Conservation (phyloP, 805 yeast genomes). For the Hanseniaspora hatyaiensis region DNA sequence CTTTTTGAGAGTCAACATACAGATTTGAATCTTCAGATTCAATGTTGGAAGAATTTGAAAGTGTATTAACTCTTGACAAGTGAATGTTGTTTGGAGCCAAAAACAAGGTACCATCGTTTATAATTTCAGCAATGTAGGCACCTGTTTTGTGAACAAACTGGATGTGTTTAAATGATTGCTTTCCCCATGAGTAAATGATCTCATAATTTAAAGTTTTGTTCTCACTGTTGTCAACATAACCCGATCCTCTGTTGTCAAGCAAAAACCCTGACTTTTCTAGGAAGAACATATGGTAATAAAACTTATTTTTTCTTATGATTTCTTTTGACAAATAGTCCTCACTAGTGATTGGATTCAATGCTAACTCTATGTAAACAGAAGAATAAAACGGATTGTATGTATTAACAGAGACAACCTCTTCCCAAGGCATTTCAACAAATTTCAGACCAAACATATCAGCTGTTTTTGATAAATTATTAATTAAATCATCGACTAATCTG, state of each 20-base stretch:
- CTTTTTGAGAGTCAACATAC: slow-evolving; percentile 54
- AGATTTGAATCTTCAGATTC: slow-evolving; percentile 26
- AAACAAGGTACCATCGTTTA: slow-evolving; percentile 65
- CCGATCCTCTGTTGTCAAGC: slow-evolving; percentile 67
- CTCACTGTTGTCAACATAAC: slow-evolving; percentile 39
- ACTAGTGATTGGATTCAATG: slow-evolving; percentile 62
- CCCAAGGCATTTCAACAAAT: slow-evolving; percentile 83
- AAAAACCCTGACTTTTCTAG: slow-evolving; percentile 62
- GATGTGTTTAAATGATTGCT: slow-evolving; percentile 64
- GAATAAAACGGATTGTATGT: slow-evolving; percentile 78
- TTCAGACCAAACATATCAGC: slow-evolving; percentile 77
- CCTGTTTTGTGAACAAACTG: slow-evolving; percentile 89
- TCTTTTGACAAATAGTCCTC: slow-evolving; percentile 33
- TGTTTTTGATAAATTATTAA: slow-evolving; percentile 64
- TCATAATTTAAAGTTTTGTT: slow-evolving; percentile 34
- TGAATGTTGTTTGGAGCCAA: slow-evolving; percentile 82
- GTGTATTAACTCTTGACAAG: slow-evolving; percentile 55
- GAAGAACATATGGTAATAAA: slow-evolving; percentile 67
- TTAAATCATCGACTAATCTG: slow-evolving; percentile 65
- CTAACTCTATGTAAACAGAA: slow-evolving; percentile 54
- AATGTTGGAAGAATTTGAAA: slow-evolving; percentile 26
- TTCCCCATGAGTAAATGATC: slow-evolving; percentile 83
- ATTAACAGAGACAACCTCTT: slow-evolving; percentile 69
- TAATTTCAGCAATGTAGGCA: slow-evolving; percentile 73
- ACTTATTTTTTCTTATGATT: slow-evolving; percentile 41